Evolutionary conservation across 768 basidiomycete species (phyloP).

Genomic region (Tricholomella constricta): DNA sequence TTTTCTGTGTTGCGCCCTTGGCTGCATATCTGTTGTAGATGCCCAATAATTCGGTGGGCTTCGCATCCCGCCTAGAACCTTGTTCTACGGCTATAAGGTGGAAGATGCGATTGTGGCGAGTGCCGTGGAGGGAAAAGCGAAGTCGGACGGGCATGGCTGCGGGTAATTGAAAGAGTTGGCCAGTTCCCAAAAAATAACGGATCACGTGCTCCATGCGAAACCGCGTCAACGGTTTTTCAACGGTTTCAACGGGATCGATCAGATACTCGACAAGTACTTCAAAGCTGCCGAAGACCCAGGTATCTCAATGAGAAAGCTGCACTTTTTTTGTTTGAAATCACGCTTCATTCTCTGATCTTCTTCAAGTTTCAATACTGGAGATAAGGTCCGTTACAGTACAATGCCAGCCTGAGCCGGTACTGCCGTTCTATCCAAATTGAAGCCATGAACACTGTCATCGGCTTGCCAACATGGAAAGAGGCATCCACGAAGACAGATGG

Average conservation of each 20-base stretch:
- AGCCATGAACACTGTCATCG: neutral
- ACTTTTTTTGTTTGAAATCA: slow-evolving; percentile 9
- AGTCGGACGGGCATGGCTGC: slow-evolving; percentile 79
- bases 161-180: neutral
- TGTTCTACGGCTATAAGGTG: slow-evolving; percentile 85
- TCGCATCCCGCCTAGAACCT: slow-evolving; percentile 72
- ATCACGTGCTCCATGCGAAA: slow-evolving; percentile 9
- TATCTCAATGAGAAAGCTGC: slow-evolving; percentile 8
- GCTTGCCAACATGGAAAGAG: slow-evolving; percentile 2
- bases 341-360: slow-evolving; percentile 3
- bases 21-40: slow-evolving; percentile 74
- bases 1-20: slow-evolving; percentile 59
- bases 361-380: slow-evolving; percentile 13
- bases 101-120: slow-evolving; percentile 72
- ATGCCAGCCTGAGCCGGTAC: neutral
- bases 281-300: slow-evolving; percentile 11
- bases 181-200: neutral
- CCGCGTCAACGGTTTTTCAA: neutral
- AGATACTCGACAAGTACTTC: slow-evolving; percentile 15
- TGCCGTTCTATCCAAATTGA: slow-evolving; percentile 1
- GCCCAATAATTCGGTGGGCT: slow-evolving; percentile 86
- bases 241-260: too few species aligned
- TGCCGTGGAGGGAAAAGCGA: slow-evolving; percentile 82
- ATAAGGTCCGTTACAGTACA: neutral
- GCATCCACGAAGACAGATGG: neutral